Base-by-base conservation (phyloP, 2,329 filamentous ascomycete species). In the Calonectria hongkongensis region DNA sequence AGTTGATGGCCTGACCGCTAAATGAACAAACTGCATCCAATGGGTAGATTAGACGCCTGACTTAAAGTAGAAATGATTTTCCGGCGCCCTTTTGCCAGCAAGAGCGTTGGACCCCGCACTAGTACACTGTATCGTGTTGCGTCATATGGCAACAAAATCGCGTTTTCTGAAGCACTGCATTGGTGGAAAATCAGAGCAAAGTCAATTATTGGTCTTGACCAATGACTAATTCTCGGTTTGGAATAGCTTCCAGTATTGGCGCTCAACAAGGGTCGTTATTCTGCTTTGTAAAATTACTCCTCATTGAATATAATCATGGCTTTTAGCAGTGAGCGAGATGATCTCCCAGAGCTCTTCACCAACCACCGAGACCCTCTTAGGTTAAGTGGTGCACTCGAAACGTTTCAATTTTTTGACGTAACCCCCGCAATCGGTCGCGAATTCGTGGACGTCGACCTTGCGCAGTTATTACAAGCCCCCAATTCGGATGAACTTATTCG, bases 361-460 rank as follows among this genome's bases (percentile, higher is more conserved):
- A 25, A 41, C 36, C 54, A 58, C 25, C 54, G n/a, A 8, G 75
- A 83, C 73, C 88, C 88, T 0, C 79, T 90, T 9, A 86, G 88
- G 79, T 81, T 87, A 3, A 87, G 85, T 2, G 89, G 89, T 0
- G 85, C 81, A 2, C 84, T 92, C 0, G 86, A 91, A 47, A 68
- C 84, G 15, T 89, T 87, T 73, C 85, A 90, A 73, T 85, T 85
- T 2, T 90, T 91, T 71, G 91, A 93, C 45, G 83, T 89, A 4
- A 93, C 91, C 2, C 91, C 91, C 0, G 83, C 88, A 48, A 92
- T 93, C 68, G 92, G 92, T 4, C 86, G 87, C 8, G 92, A 93
- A 78, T 93, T 88, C 73, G 84, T 87, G 18, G 86, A 85, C 10
- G 86, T 88, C 45, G 88, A 92, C 73, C 85, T 93, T 0, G 88